Evolutionary conservation across 164 flowering plant genomes (phyloP).

Genomic region (Sedum album): DNA sequence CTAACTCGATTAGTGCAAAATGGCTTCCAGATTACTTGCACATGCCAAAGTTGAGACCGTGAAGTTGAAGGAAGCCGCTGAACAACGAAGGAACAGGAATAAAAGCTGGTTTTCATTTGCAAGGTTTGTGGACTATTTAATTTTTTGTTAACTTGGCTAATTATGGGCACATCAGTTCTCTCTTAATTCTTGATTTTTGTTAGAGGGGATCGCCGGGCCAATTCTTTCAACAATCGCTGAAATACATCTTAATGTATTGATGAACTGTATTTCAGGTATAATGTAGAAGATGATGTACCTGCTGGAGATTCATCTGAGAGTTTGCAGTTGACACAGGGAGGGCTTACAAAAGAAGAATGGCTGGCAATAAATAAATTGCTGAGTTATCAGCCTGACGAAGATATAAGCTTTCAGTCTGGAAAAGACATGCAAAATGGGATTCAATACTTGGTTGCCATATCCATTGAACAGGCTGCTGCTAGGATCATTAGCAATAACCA

Average conservation of each 20-base stretch:
- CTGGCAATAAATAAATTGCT: slow-evolving; percentile 76
- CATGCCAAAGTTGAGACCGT: slow-evolving; percentile 95
- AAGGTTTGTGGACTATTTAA: slow-evolving; percentile 45
- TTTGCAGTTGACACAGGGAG: slow-evolving; percentile 39
- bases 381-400: slow-evolving; percentile 86
- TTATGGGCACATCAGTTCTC: not conserved
- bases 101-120: slow-evolving; percentile 84
- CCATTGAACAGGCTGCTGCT: slow-evolving; percentile 78
- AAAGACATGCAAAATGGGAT: slow-evolving; percentile 71
- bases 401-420: slow-evolving; percentile 36
- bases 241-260: not conserved
- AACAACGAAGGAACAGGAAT: slow-evolving; percentile 40
- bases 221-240: not conserved
- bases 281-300: slow-evolving; percentile 35
- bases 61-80: slow-evolving; percentile 84
- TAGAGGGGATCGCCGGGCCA: not conserved
- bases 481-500: slow-evolving; percentile 51
- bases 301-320: slow-evolving; percentile 34
- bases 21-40: slow-evolving; percentile 72
- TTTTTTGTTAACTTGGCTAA: not conserved
- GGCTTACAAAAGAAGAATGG: slow-evolving; percentile 93
- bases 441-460: slow-evolving; percentile 53
- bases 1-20: slow-evolving; percentile 4
- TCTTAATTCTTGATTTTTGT: not conserved
- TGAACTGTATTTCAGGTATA: slow-evolving; percentile 35